A percentile compares a stretch with the other conserved stretches of the same genome.
phyloP scores from a whole-genome alignment of 2,329 filamentous ascomycete species.

The Apiospora kogelbergensis region DNA sequence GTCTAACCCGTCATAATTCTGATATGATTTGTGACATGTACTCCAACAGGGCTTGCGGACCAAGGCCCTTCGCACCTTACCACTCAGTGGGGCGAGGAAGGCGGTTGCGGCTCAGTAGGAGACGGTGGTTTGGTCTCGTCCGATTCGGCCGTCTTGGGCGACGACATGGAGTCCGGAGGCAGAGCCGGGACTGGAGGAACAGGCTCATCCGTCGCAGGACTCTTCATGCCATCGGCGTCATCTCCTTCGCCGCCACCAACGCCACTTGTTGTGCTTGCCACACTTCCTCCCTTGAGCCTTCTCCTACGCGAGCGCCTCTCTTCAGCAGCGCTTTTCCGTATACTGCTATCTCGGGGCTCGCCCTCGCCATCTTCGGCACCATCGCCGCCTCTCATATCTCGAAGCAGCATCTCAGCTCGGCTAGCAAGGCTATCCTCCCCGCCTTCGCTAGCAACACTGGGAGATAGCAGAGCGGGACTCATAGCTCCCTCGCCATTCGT shows the following conservation, averaged over 20 bases:
- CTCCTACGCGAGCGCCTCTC: conserved; percentile 33
- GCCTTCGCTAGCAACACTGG: conserved; percentile 35
- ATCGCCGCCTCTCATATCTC: conserved; percentile 71
- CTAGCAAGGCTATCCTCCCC: conserved; percentile 76
- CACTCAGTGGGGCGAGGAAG: background rate
- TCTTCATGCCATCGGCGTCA: conserved; percentile 20
- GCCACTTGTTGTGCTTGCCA: conserved; percentile 18
- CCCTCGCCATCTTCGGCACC: conserved; percentile 55
- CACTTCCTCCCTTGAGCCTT: conserved; percentile 30
- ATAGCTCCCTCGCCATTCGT: conserved; percentile 49
- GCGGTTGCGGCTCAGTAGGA: background rate
- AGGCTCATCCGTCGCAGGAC: conserved; percentile 21
- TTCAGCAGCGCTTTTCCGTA: conserved; percentile 54
- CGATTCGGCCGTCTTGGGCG: background rate
- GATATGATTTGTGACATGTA: background rate
- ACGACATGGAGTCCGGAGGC: background rate
- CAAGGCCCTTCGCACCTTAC: background rate
- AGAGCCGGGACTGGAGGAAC: conserved; percentile 11
- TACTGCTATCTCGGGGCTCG: conserved; percentile 53
- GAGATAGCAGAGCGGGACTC: conserved; percentile 49
- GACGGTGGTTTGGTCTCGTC: background rate
- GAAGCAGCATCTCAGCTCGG: conserved; percentile 77
- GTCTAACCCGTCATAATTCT: conserved; percentile 1
- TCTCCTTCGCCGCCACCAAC: conserved; percentile 19
- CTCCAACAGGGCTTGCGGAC: background rate